Percentiles rank a stretch among this genome's conserved stretches.
phyloP scores from a whole-genome alignment of 768 basidiomycete genomes.

The Rhizopogon vinicolor region DNA sequence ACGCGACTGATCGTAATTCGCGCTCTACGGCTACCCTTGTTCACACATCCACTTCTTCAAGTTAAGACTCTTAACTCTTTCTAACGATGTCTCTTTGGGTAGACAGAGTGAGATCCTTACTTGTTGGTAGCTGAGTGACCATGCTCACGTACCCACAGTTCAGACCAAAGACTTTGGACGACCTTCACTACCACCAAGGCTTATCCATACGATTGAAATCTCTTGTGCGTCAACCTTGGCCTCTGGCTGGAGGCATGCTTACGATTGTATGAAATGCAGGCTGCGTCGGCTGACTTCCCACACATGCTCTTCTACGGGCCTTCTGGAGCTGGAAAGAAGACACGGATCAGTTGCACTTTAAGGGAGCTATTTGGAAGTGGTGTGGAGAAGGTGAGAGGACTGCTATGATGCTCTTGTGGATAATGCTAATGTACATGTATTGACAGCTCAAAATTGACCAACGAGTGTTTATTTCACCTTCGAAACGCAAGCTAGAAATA shows the following conservation, averaged over 20 bases:
- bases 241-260: not conserved
- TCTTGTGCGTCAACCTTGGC: conserved; percentile 43
- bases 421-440: not conserved
- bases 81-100: conserved; percentile 64
- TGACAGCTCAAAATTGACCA: conserved; percentile 94
- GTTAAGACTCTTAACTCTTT: not conserved
- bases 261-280: conserved; percentile 35
- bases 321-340: conserved; percentile 97
- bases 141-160: conserved; percentile 44
- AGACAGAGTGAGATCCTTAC: conserved; percentile 33
- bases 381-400: conserved; percentile 74
- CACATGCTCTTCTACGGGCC: conserved; percentile 98
- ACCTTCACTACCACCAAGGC: conserved; percentile 82
- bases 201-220: conserved; percentile 79
- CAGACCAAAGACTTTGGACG: conserved; percentile 78
- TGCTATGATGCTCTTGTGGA: not conserved
- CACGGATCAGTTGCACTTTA: conserved; percentile 85
- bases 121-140: not conserved
- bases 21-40: not conserved
- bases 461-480: conserved; percentile 90
- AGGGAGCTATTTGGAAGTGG: conserved; percentile 87
- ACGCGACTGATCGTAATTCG: conserved; percentile 15
- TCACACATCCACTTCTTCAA: not conserved
- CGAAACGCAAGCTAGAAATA: conserved; percentile 90
- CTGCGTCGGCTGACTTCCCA: conserved; percentile 90